Base-by-base conservation (phyloP, 129 eudicot species). In the Lactuca saligna region DNA sequence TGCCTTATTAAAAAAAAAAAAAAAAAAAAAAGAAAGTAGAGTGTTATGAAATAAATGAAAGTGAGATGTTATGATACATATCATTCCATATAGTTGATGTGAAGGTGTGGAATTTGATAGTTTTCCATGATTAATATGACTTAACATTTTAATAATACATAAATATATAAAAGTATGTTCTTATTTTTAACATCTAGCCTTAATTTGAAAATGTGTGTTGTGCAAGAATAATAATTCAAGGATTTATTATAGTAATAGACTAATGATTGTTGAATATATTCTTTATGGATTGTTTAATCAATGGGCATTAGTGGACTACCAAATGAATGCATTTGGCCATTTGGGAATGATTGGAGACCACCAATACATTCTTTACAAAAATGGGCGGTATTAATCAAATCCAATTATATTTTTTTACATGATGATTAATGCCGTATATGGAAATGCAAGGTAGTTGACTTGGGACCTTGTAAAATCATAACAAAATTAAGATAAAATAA, bases 321-420 rank as follows among this genome's bases (percentile, higher is more conserved):
- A 63, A 74, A 74, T 54, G 64, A 44, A 54, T 55, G 66, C 72
- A 17, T 54, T 61, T 69, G 64, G 70, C 60, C 72, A 13, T 54
- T 61, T 69, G 57, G 70, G 74, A 75, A 75, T 75, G 61, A 75
- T 69, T 67, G 75, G 41, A 66, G 20, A 54, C 63, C 63, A 54
- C 44, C 56, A 65, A 64, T 44, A 63, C 70, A 73, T 63, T 62
- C 61, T 61, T 53, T 15, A 32, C 29, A 25, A 3, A 70, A 46
- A 60, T 53, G 33, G 56, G 64, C 61, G 74, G 79, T 14, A 68
- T 59, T 68, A 60, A 49, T 59, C 57, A 75, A 60, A 68, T 75
- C 49, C 70, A 60, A 37, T 15, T 20, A 68, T 59, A 20, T 75
- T 54, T 38, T 13, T 63, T 16, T 39, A 54, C 56, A 72, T 29